Evolutionary conservation across 1,139 yeast genomes (phyloP), one percentile per base, ranked within the genome.

Genomic region (Diutina catenulata): DNA sequence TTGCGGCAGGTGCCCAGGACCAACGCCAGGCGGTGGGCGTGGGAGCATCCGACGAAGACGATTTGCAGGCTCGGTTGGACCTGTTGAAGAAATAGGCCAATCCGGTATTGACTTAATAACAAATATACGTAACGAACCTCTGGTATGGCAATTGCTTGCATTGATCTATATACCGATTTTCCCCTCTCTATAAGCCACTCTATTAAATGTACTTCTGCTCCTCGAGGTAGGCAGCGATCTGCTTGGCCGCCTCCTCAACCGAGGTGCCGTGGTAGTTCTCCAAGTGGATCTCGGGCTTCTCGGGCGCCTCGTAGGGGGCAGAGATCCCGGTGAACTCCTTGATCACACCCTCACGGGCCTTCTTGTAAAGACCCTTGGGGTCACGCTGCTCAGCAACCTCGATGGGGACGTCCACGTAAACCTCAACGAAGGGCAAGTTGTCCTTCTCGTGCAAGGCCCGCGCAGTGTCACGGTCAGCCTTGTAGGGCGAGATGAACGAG

Each of bases 291-390:
- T 88, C 97, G 29, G 97, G 83, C 26, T 62, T 54, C 46, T 72
- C 80, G 37, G 97, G 97, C 2, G 83, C 93, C 65, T 88, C 97
- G 57, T 88, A 88, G 28, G 97, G 97, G 13, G 95, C 96, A 48
- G 88, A 79, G 44, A 88, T 80, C 41, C 97, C 97, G 18, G 97
- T 88, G 63, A 88, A 88, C 55, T 88, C 95, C 61, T 84, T 84
- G 57, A 88, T 88, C 45, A 81, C 67, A 24, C 97, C 97, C 51
- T 87, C 94, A 56, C 96, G 77, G 18, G 97, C 97, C 70, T 88
- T 88, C 62, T 87, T 86, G 67, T 88, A 88, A 48, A 88, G 69
- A 8, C 97, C 97, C 68, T 88, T 88, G 45, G 97, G 97, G 59
- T 88, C 97, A 62, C 97, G 82, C 60, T 83, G 73, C 65, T 88